These are phyloP conservation scores for Pythium rishiriense DNA, from an alignment of 352 stramenopile genomes.

Conservation along the genomic window DNA sequence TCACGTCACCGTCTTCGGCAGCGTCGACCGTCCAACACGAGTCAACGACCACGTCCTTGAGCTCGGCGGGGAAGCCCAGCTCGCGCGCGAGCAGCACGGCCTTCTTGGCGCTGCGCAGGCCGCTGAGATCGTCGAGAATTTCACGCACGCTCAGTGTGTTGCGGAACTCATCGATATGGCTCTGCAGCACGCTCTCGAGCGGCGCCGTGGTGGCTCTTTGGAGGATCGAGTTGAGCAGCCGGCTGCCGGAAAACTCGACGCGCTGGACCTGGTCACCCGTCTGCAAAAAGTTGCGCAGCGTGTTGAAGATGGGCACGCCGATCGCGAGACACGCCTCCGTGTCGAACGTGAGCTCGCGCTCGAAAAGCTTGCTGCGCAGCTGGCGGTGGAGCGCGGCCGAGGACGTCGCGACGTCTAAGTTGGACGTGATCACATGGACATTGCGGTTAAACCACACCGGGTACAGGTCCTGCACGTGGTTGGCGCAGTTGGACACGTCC, in stretches of 20 bases:
- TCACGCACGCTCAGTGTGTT: conserved; percentile 55
- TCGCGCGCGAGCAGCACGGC: conserved; percentile 93
- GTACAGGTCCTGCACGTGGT: conserved; percentile 86
- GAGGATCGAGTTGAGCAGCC: conserved; percentile 86
- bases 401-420: conserved; percentile 87
- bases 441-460: conserved; percentile 88
- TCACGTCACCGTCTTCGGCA: conserved; percentile 29
- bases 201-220: conserved; percentile 33
- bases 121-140: conserved; percentile 93
- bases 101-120: conserved; percentile 87
- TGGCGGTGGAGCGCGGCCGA: conserved; percentile 68
- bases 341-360: conserved; percentile 90
- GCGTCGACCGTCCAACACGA: conserved; percentile 41
- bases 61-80: conserved; percentile 83
- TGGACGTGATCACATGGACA: conserved; percentile 93
- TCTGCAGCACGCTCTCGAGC: conserved; percentile 65
- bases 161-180: conserved; percentile 59
- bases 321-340: conserved; percentile 77
- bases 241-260: conserved; percentile 91
- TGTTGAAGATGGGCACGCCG: conserved; percentile 92
- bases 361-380: conserved; percentile 69
- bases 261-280: conserved; percentile 90
- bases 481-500: conserved; percentile 90
- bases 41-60: conserved; percentile 64
- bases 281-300: conserved; percentile 91